Evolutionary conservation across 225 moss, liverwort and hornwort species (phyloP).

Genomic region (Sphagnum contortum): DNA sequence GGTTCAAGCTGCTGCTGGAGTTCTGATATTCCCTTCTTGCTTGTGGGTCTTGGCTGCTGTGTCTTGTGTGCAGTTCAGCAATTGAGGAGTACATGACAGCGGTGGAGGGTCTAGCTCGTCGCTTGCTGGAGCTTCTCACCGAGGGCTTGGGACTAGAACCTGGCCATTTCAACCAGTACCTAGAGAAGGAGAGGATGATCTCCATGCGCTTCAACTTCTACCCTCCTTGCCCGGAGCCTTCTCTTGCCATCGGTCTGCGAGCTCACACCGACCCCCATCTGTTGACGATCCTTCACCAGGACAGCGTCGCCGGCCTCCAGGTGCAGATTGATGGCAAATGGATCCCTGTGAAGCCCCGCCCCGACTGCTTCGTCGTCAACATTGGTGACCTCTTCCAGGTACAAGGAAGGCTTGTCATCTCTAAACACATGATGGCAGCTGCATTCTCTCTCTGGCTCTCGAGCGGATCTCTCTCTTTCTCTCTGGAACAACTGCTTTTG

Average conservation of each 20-base stretch:
- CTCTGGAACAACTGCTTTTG: too few relatives aligned
- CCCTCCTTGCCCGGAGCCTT: conserved; percentile 75
- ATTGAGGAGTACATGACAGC: conserved; percentile 33
- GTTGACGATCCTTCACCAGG: conserved; percentile 63
- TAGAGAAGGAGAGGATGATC: conserved; percentile 44
- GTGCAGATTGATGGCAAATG: conserved; percentile 62
- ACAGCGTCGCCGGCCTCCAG: conserved; percentile 73
- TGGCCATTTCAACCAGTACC: conserved; percentile 30
- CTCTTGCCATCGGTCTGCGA: conserved; percentile 65
- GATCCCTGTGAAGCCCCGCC: conserved; percentile 60
- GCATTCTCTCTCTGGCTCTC: too few relatives aligned
- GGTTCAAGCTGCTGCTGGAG: too few relatives aligned
- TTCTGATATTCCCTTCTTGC: too few relatives aligned
- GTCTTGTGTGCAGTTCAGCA: conserved; percentile 13
- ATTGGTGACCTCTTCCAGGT: conserved; percentile 70
- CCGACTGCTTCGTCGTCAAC: conserved; percentile 64
- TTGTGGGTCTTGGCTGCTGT: too few relatives aligned
- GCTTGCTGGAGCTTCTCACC: conserved; percentile 36
- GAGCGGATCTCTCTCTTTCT: too few relatives aligned
- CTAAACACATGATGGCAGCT: too few relatives aligned
- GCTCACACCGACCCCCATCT: conserved; percentile 80
- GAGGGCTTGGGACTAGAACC: conserved; percentile 36
- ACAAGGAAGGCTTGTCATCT: too few relatives aligned
- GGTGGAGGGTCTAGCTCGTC: conserved; percentile 26
- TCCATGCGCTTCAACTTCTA: conserved; percentile 74